Percentiles rank a stretch among this genome's conserved stretches.
phyloP scores from a whole-genome alignment of 2,329 filamentous ascomycete species.

The Calonectria hawksworthii region DNA sequence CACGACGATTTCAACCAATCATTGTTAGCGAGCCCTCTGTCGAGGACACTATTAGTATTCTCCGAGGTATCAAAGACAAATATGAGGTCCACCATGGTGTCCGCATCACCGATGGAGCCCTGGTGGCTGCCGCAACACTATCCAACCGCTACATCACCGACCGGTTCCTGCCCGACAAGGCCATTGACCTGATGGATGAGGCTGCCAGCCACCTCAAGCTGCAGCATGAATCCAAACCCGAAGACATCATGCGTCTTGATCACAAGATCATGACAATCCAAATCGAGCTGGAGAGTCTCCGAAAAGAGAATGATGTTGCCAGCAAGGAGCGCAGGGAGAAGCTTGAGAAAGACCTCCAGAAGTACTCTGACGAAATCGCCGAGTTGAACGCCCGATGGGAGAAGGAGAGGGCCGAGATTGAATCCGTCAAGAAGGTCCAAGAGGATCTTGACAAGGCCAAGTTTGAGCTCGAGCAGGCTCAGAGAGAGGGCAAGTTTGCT shows the following conservation, averaged over 20 bases:
- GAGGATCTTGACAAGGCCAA: conserved; percentile 89
- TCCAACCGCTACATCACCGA: conserved; percentile 98
- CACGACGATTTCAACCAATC: conserved; percentile 94
- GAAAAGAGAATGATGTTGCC: conserved; percentile 93
- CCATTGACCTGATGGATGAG: conserved; percentile 96
- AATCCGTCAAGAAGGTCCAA: conserved; percentile 88
- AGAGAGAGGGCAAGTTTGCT: conserved; percentile 89
- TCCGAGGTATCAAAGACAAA: conserved; percentile 96
- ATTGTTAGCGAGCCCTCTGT: conserved; percentile 92
- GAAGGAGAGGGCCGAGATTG: conserved; percentile 87
- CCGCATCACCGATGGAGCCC: conserved; percentile 89
- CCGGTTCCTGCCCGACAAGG: conserved; percentile 95
- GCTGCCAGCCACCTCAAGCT: conserved; percentile 90
- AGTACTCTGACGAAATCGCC: conserved; percentile 82
- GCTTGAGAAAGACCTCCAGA: conserved; percentile 81
- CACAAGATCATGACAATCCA: conserved; percentile 98
- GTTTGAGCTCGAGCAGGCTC: conserved; percentile 88
- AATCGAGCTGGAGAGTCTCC: conserved; percentile 93
- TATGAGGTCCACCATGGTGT: conserved; percentile 99
- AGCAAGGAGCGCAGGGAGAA: conserved; percentile 91
- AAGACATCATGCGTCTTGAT: conserved; percentile 92
- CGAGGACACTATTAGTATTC: conserved; percentile 92
- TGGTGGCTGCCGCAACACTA: conserved; percentile 92
- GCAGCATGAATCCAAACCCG: conserved; percentile 97
- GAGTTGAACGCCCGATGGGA: conserved; percentile 89